Conservation (phyloP, 495 filamentous ascomycete genomes). For the Penicillium canariense region DNA sequence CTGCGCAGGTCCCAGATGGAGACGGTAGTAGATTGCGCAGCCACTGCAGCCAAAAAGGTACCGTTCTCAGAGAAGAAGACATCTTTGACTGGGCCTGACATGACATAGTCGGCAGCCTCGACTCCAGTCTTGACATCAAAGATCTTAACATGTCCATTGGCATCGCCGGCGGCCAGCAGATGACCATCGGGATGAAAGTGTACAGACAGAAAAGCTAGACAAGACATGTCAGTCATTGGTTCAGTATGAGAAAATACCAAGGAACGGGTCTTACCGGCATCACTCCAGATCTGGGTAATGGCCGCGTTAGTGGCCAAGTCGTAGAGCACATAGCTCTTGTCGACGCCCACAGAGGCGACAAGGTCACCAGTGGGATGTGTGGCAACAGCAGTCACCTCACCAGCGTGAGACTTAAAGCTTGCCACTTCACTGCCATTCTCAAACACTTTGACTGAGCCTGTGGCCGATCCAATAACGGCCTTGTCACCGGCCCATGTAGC, state of each 20-base stretch:
- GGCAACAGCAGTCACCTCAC: slow-evolving; percentile 70
- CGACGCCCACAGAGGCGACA: slow-evolving; percentile 80
- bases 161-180: slow-evolving; percentile 79
- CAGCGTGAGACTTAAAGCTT: slow-evolving; percentile 74
- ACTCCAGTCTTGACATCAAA: slow-evolving; percentile 76
- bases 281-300: slow-evolving; percentile 74
- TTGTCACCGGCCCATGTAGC: slow-evolving; percentile 72
- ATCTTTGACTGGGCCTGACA: slow-evolving; percentile 64
- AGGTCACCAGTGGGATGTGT: slow-evolving; percentile 83
- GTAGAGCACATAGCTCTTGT: slow-evolving; percentile 93
- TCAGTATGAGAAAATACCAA: background rate
- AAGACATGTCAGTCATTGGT: slow-evolving; percentile 8
- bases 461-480: slow-evolving; percentile 69
- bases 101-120: slow-evolving; percentile 66
- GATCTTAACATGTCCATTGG: slow-evolving; percentile 74
- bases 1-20: slow-evolving; percentile 91
- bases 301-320: slow-evolving; percentile 66
- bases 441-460: slow-evolving; percentile 77
- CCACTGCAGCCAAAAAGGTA: slow-evolving; percentile 84
- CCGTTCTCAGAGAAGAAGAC: slow-evolving; percentile 95
- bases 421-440: slow-evolving; percentile 62
- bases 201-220: slow-evolving; percentile 68
- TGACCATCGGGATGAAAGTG: slow-evolving; percentile 95
- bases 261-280: slow-evolving; percentile 63
- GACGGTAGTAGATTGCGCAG: slow-evolving; percentile 68